phyloP scores from a whole-genome alignment of 78 protist genomes.

The Planoprotostelium fungivorum region DNA sequence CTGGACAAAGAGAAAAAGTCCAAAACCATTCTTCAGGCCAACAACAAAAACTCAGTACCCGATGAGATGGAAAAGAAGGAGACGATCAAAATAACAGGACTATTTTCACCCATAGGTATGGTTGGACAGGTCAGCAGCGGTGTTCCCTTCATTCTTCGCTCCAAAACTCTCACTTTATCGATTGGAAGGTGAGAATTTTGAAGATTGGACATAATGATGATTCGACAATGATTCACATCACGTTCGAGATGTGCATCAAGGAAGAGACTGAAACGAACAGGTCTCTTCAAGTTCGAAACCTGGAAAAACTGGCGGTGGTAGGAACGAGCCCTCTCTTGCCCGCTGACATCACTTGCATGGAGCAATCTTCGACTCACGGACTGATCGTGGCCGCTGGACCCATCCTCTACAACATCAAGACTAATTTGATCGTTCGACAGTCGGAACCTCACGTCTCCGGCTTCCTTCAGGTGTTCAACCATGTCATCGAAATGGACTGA shows the following conservation, averaged over 20 bases:
- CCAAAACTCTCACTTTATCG: neutral
- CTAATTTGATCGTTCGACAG: neutral
- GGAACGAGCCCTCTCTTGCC: neutral
- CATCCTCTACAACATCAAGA: no score
- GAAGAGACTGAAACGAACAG: no score
- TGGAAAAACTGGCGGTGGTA: neutral
- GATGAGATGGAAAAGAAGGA: neutral
- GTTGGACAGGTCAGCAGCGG: neutral
- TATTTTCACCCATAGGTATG: neutral
- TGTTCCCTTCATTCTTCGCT: neutral
- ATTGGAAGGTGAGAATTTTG: neutral
- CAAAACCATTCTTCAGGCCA: neutral
- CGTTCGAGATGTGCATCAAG: no score
- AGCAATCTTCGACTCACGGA: neutral
- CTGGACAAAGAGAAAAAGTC: neutral
- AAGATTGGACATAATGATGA: neutral
- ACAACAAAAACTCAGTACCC: neutral
- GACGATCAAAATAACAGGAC: no score
- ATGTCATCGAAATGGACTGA: neutral
- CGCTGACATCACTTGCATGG: neutral
- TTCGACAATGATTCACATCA: neutral
- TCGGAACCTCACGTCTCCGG: neutral
- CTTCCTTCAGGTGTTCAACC: neutral
- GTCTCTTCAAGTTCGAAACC: neutral
- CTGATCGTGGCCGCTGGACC: neutral